Base-by-base conservation (phyloP, 768 basidiomycete species). In the Amanita thiersii region DNA sequence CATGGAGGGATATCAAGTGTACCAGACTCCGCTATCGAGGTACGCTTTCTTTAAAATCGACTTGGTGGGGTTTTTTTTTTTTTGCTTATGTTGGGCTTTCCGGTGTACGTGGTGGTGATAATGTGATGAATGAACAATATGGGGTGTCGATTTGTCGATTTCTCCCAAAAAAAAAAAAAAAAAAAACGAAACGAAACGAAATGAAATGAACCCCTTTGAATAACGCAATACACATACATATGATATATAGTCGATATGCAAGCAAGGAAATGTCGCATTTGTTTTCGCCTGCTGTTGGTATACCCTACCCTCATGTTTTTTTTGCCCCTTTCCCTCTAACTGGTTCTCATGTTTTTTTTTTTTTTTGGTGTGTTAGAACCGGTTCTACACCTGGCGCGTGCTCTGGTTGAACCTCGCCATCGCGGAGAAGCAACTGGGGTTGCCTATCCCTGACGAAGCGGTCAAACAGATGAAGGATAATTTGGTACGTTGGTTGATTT, bases 181-280 rank as follows among this genome's bases (percentile, higher is more conserved):
- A n/a, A n/a, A n/a, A n/a, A n/a, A n/a, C n/a, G n/a, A n/a, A n/a
- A n/a, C n/a, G n/a, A n/a, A n/a, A n/a, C n/a, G n/a, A n/a, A n/a
- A n/a, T n/a, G n/a, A n/a, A n/a, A n/a, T n/a, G n/a, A n/a, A n/a
- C n/a, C n/a, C n/a, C n/a, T n/a, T n/a, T n/a, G n/a, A n/a, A n/a
- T 36, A 17, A 20, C 32, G 40, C n/a, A n/a, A n/a, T n/a, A n/a
- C n/a, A n/a, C n/a, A n/a, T n/a, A n/a, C n/a, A n/a, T n/a, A 28
- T 28, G 26, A 28, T n/a, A 28, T 44, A 21, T 53, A 97, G 93
- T 56, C 93, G 94, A 37, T 99, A 98, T 86, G 96, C 96, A 14
- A 94, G 89, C 71, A 93, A 92, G 61, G 93, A 98, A 66, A 98
- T 98, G 94, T 82, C 91, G 7, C 73, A 90, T 61, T 73, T 99